Conservation (phyloP, 83 land plant species). For the Picea abies region DNA sequence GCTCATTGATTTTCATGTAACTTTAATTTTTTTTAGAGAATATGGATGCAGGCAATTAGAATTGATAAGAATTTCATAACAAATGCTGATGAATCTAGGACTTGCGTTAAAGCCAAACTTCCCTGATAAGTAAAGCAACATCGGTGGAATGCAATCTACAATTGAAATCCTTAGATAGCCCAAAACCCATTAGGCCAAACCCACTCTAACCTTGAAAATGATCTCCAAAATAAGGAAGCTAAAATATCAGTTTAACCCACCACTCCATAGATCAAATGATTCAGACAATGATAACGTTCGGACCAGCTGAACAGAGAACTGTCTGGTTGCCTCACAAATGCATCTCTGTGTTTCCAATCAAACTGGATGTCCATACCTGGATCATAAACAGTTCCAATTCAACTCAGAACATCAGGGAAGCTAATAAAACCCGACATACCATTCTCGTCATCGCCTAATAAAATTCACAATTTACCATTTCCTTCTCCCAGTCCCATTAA, state of each 20-base stretch:
- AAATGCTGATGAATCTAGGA: not conserved
- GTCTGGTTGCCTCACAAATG: too few relatives aligned
- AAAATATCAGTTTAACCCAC: constrained; percentile 21
- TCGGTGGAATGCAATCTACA: not conserved
- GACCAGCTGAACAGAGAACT: too few relatives aligned
- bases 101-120: not conserved
- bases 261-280: too few relatives aligned
- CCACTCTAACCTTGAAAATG: not conserved
- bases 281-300: too few relatives aligned
- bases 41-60: not conserved
- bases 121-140: not conserved
- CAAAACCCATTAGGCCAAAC: not conserved
- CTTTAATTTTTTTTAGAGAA: not conserved
- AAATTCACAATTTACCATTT: not conserved
- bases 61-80: not conserved
- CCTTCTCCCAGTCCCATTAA: not conserved
- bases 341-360: too few relatives aligned
- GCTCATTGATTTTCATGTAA: not conserved
- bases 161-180: too few relatives aligned
- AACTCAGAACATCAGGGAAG: constrained; percentile 10
- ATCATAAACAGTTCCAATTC: not conserved
- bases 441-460: not conserved
- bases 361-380: constrained; percentile 22
- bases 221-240: not conserved
- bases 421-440: not conserved